Conservation (phyloP, 2,329 filamentous ascomycete genomes). For the Aspergillus versicolor region DNA sequence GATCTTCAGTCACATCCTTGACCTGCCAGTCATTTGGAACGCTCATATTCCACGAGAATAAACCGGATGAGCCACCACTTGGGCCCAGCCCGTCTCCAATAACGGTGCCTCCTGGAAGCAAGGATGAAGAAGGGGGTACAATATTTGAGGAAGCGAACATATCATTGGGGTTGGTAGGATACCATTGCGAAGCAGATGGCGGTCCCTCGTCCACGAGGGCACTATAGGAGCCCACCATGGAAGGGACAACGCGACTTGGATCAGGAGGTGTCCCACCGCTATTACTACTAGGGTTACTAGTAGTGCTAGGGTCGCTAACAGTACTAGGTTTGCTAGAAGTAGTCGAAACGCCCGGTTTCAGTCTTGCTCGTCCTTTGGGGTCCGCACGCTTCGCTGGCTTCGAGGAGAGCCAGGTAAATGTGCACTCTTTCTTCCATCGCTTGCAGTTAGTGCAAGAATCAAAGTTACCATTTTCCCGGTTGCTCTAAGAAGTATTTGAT, state of each 20-base stretch:
- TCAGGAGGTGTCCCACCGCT: not conserved
- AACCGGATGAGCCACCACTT: not conserved
- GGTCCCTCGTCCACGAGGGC: not conserved
- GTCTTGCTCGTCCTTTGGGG: not conserved
- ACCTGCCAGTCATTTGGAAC: not conserved
- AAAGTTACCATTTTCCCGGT: not conserved
- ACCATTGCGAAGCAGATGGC: not conserved
- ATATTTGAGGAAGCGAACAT: not conserved
- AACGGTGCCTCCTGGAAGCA: not conserved
- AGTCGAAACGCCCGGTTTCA: not conserved
- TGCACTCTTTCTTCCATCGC: slow-evolving; percentile 7
- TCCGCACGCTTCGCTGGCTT: not conserved
- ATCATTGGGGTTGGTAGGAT: not conserved
- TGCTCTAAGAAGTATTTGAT: not conserved
- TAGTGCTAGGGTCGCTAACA: not conserved
- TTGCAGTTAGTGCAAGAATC: slow-evolving; percentile 3
- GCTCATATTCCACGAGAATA: not conserved
- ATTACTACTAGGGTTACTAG: not conserved
- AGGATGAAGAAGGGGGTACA: not conserved
- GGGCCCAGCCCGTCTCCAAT: not conserved
- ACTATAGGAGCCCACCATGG: not conserved
- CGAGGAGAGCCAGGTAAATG: not conserved
- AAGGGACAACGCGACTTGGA: not conserved
- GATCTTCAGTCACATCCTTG: not conserved
- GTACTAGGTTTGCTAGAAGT: not conserved